phyloP scores from a whole-genome alignment of 2,329 filamentous ascomycete species.

The Pseudocercospora vitis region DNA sequence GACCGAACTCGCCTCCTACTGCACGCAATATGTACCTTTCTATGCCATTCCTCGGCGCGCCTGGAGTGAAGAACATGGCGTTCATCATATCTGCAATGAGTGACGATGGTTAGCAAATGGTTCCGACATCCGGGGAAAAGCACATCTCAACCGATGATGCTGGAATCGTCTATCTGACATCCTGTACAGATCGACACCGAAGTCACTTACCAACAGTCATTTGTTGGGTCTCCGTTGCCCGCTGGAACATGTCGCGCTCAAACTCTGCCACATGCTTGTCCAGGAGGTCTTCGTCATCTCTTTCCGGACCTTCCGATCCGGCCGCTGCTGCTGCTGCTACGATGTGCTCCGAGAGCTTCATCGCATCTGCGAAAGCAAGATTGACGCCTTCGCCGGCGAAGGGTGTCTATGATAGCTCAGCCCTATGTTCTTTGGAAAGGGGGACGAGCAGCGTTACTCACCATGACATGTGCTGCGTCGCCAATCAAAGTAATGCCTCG shows the following conservation, averaged over 20 bases:
- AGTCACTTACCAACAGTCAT: conserved; percentile 32
- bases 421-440: neutral
- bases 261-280: conserved; percentile 35
- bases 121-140: no score
- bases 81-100: conserved; percentile 44
- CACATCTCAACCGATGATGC: no score
- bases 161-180: no score
- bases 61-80: conserved; percentile 52
- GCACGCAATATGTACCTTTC: conserved; percentile 38
- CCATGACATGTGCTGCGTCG: conserved; percentile 44
- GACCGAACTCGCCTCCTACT: conserved; percentile 26
- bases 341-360: conserved; percentile 39
- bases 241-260: conserved; percentile 42
- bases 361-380: conserved; percentile 20
- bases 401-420: conserved; percentile 22
- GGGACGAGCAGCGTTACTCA: neutral
- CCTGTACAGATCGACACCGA: no score
- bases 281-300: no score
- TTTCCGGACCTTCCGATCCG: neutral
- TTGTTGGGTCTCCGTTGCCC: conserved; percentile 38
- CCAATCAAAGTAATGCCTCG: conserved; percentile 44
- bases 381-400: conserved; percentile 27
- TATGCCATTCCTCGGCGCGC: conserved; percentile 48
- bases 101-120: neutral
- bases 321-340: conserved; percentile 26